Evolutionary conservation across 139 green algal species (phyloP).

Genomic region (Chlorella vulgaris): DNA sequence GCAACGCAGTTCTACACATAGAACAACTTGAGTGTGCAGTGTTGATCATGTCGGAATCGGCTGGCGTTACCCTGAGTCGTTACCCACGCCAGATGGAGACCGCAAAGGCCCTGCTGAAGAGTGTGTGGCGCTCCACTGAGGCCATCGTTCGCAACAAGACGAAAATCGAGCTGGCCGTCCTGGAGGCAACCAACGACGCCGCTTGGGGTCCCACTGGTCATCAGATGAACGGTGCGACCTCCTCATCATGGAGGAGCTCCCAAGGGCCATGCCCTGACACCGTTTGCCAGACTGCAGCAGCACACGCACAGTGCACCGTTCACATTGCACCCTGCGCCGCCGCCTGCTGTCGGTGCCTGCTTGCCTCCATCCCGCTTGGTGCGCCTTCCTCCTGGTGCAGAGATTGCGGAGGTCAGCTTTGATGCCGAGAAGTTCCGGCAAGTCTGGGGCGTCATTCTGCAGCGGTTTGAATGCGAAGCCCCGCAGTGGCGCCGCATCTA

Average conservation of each 20-base stretch:
- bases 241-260: no score
- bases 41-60: no score
- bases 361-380: neutral
- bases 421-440: conserved; percentile 36
- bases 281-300: no score
- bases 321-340: no score
- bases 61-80: neutral
- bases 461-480: conserved; percentile 7
- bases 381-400: neutral
- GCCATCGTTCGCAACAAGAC: neutral
- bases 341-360: no score
- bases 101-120: conserved; percentile 12
- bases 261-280: no score
- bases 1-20: no score
- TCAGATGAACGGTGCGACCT: conserved; percentile 18
- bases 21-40: no score
- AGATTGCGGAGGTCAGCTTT: conserved; percentile 23
- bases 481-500: conserved; percentile 25
- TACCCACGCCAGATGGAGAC: neutral
- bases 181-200: conserved; percentile 3
- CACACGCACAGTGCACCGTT: no score
- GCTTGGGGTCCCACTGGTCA: conserved; percentile 11
- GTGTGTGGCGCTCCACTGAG: neutral
- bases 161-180: neutral
- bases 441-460: conserved; percentile 23